Conservation (phyloP, 768 basidiomycete species). For the Mycena crocata region DNA sequence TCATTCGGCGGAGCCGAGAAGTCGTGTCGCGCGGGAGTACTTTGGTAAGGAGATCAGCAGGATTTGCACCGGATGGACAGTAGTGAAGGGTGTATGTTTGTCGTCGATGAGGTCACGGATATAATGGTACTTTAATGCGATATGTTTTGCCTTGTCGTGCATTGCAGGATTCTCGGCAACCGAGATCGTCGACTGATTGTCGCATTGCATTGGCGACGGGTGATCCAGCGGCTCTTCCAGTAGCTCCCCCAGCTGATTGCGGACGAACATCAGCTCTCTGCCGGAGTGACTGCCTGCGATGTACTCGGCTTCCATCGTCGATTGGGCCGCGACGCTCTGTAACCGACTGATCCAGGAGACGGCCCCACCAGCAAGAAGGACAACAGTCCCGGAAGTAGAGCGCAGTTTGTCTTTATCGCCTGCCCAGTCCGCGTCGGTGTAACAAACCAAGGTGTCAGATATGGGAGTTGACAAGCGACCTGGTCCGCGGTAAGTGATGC, state of each 20-base stretch:
- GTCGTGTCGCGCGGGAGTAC: not conserved
- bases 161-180: not conserved
- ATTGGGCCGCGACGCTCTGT: not conserved
- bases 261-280: not conserved
- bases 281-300: not conserved
- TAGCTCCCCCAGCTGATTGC: not conserved
- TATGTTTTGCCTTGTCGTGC: not conserved
- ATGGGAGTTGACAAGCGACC: not conserved
- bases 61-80: not conserved
- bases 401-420: not conserved
- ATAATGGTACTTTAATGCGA: not conserved
- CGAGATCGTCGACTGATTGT: not conserved
- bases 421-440: not conserved
- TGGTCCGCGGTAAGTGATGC: not conserved
- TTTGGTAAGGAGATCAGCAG: not conserved
- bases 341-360: slow-evolving; percentile 4
- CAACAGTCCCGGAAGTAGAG: not conserved
- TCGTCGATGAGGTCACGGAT: slow-evolving; percentile 1
- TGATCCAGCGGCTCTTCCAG: not conserved
- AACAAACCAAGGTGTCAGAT: not conserved
- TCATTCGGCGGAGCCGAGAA: not conserved
- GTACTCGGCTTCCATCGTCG: not conserved
- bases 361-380: not conserved
- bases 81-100: not conserved
- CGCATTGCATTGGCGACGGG: slow-evolving; percentile 1